phyloP scores from a whole-genome alignment of 2,329 filamentous ascomycete species.

The Fusarium illudens region DNA sequence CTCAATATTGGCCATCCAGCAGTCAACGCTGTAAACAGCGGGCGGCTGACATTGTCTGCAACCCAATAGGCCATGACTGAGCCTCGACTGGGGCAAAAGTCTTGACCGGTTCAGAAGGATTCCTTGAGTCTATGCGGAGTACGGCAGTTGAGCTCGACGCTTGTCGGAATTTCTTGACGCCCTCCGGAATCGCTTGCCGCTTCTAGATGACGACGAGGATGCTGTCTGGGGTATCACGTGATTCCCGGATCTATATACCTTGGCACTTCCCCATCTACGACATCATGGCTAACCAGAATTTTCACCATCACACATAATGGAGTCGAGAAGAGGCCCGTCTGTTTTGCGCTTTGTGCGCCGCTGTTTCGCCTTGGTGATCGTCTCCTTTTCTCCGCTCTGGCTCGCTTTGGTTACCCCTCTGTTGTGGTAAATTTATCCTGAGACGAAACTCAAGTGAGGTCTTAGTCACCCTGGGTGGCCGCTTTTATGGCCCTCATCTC shows the following conservation, averaged over 20 bases:
- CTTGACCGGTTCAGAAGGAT: neutral
- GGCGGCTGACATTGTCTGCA: no score
- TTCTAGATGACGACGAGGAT: neutral
- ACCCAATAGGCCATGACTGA: neutral
- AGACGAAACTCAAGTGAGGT: no score
- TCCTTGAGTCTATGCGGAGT: neutral
- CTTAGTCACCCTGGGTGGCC: no score
- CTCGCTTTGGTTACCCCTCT: neutral
- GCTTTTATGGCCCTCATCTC: no score
- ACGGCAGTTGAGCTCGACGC: neutral
- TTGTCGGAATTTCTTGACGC: neutral
- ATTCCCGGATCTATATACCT: neutral
- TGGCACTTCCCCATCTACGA: neutral
- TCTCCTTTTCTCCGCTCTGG: neutral
- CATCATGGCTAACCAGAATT: neutral
- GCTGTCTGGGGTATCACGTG: neutral
- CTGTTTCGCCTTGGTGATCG: neutral
- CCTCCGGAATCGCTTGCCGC: neutral
- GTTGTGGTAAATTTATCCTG: no score
- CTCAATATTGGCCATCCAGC: neutral
- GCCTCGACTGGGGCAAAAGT: neutral
- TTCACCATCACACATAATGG: neutral
- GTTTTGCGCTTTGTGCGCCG: no score
- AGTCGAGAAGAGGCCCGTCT: neutral
- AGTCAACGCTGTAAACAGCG: neutral